Base-by-base conservation (phyloP, 345 rosid genomes). In the Atalantia buxifolia region DNA sequence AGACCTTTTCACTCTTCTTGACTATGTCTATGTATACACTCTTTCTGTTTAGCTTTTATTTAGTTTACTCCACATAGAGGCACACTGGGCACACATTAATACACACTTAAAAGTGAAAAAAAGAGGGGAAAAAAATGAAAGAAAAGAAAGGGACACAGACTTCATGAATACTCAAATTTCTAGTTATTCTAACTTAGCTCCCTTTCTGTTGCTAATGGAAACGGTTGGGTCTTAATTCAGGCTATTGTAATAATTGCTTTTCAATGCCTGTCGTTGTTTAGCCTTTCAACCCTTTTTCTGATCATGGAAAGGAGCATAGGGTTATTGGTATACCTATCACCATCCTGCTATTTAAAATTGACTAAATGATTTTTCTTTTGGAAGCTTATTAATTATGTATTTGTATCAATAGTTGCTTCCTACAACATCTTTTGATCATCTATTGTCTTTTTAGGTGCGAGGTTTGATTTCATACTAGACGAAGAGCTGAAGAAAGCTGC, bases 401-500 rank as follows among this genome's bases (percentile, higher is more conserved):
- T 48, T 31, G 12, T 21, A 40, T 64, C 33, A 2, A 4, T 6
- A 21, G 24, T 71, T 33, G 27, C 18, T 48, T 18, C 8, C 14
- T 56, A 30, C 50, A 9, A n/a, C 59, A 21, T 8, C 3, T 31
- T 40, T 57, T 74, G 76, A 71, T 84, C 71, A 75, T 81, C 69
- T 81, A n/a, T 74, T 71, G n/a, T 67, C 72, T 30, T 84, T 75
- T 81, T 77, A 95, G 98, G 97, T 84, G 98, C 95, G 74, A 88
- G 99, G 84, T 95, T 95, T 82, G 89, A 74, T 36, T 95, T 95
- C 81, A 79, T 81, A 3, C 79, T 95, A 40, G 96, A 91, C 76
- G 91, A 93, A 78, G 91, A 92, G 76, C 88, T 95, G 74, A 91
- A 87, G 84, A 77, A 85, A 72, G 94, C 97, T 80, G 98, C 94